Conservation (phyloP, 371 early-diverging fungal genomes). For the Amoeboradix gromovi region DNA sequence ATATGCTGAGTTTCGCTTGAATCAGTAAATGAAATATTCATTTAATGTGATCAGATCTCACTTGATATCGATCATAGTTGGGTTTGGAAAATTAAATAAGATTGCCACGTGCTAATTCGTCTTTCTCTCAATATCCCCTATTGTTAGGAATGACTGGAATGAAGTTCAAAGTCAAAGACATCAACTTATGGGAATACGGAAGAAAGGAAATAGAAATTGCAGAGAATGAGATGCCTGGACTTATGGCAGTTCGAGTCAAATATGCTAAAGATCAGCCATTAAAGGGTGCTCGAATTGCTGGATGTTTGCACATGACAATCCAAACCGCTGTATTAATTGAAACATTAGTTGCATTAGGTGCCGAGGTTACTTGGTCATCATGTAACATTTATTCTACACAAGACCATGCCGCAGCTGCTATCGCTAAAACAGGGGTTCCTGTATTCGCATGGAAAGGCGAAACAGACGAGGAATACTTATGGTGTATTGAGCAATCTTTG, state of each 20-base stretch:
- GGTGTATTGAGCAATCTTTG: constrained; percentile 92
- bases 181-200: constrained; percentile 12
- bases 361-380: constrained; percentile 84
- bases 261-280: constrained; percentile 71
- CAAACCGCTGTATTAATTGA: constrained; percentile 95
- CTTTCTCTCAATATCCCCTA: no score
- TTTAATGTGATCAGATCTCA: no score
- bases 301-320: constrained; percentile 96
- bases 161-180: constrained; percentile 3
- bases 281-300: constrained; percentile 86
- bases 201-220: constrained; percentile 79
- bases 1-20: no score
- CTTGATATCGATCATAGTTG: no score
- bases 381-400: constrained; percentile 98
- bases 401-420: constrained; percentile 54
- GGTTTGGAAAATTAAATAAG: no score
- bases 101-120: no score
- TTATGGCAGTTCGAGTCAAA: constrained; percentile 68
- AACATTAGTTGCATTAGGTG: constrained; percentile 77
- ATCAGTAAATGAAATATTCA: no score
- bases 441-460: constrained; percentile 83
- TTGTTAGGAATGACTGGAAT: background rate
- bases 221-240: constrained; percentile 96
- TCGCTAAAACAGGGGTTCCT: constrained; percentile 21
- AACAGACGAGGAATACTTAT: constrained; percentile 87